Evolutionary conservation across 2,329 filamentous ascomycete genomes (phyloP).

Genomic region (Rachicladosporium sp.): DNA sequence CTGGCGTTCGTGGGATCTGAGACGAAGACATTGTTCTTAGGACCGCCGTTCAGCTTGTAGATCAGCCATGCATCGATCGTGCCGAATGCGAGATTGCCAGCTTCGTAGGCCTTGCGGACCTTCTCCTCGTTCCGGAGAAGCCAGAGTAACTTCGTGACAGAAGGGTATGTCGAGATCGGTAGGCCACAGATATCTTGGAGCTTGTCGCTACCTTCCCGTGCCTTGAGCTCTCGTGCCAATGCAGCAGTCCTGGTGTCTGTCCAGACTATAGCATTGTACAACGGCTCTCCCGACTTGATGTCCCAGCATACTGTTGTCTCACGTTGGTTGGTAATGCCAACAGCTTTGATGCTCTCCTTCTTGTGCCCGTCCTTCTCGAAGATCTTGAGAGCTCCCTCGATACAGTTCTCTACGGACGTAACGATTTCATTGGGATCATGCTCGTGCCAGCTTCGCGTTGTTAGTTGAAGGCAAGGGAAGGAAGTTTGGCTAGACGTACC

Average conservation of each 20-base stretch:
- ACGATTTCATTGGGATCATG: constrained; percentile 72
- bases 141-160: constrained; percentile 76
- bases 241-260: constrained; percentile 70
- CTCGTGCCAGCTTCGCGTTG: constrained; percentile 67
- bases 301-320: constrained; percentile 86
- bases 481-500: constrained; percentile 43
- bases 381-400: constrained; percentile 59
- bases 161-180: constrained; percentile 78
- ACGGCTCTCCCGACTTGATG: constrained; percentile 60
- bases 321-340: constrained; percentile 84
- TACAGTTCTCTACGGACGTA: constrained; percentile 63
- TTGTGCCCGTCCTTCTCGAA: constrained; percentile 61
- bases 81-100: constrained; percentile 65
- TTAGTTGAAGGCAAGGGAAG: neutral
- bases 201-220: constrained; percentile 52
- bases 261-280: constrained; percentile 83
- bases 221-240: constrained; percentile 66
- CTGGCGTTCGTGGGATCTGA: constrained; percentile 83
- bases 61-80: constrained; percentile 84
- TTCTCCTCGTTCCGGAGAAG: constrained; percentile 58
- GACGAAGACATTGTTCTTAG: constrained; percentile 56
- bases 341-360: constrained; percentile 55
- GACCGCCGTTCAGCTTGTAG: constrained; percentile 68
- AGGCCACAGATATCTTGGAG: constrained; percentile 63
- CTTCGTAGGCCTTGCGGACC: constrained; percentile 64